Percentiles rank a stretch among this genome's conserved stretches.
These are phyloP conservation scores for Viola odorata DNA, from an alignment of 345 rosid species.

Conservation along the genomic window DNA sequence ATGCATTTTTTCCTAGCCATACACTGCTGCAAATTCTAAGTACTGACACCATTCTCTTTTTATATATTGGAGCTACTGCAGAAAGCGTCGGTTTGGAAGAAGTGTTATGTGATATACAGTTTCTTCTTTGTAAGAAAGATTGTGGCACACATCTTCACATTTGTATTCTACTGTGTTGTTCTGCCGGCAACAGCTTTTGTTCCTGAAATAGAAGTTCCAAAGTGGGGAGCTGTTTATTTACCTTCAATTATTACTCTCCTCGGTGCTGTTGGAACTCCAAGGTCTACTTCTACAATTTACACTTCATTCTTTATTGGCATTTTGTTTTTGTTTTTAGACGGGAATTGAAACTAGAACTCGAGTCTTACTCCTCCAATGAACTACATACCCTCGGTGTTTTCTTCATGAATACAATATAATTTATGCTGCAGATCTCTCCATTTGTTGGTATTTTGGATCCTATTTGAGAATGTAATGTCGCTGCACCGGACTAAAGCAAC, in stretches of 20 bases:
- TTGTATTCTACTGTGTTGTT: constrained; percentile 29
- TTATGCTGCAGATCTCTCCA: constrained; percentile 40
- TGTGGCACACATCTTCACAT: constrained; percentile 32
- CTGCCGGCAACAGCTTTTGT: constrained; percentile 30
- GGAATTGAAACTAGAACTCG: too few relatives aligned
- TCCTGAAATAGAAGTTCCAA: constrained; percentile 35
- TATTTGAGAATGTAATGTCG: constrained; percentile 55
- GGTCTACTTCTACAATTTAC: constrained; percentile 8
- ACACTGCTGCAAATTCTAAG: background rate
- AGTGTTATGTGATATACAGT: constrained; percentile 36
- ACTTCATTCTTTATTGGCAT: background rate
- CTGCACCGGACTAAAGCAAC: constrained; percentile 56
- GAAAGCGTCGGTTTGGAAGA: constrained; percentile 37
- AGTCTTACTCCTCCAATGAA: too few relatives aligned
- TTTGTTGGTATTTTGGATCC: constrained; percentile 43
- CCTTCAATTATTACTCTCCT: constrained; percentile 32
- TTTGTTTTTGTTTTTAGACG: too few relatives aligned
- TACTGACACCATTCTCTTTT: background rate
- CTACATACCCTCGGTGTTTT: background rate
- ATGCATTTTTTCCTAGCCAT: too few relatives aligned
- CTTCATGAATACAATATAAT: too few relatives aligned
- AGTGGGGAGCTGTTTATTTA: constrained; percentile 34
- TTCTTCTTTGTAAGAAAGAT: constrained; percentile 37
- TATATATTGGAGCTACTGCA: constrained; percentile 6
- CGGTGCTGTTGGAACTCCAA: constrained; percentile 34